Evolutionary conservation across 2,329 filamentous ascomycete genomes (phyloP).

Genomic region (Chalaropsis ovoidea): DNA sequence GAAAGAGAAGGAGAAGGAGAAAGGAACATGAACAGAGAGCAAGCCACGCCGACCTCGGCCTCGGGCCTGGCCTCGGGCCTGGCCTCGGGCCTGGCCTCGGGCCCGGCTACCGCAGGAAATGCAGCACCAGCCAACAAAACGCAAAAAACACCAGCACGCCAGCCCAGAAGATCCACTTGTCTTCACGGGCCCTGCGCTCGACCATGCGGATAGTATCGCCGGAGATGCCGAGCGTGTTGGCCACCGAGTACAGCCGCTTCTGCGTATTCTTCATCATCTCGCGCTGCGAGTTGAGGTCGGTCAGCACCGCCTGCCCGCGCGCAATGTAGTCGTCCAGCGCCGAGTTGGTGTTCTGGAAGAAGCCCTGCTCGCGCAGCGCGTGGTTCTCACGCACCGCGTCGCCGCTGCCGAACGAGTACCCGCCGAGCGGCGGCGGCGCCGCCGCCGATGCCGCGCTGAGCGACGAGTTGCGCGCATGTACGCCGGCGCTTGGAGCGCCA

Average conservation of each 20-base stretch:
- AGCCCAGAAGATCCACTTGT: conserved; percentile 95
- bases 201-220: conserved; percentile 97
- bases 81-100: too few relatives aligned
- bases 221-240: conserved; percentile 84
- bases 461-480: conserved; percentile 17
- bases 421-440: conserved; percentile 19
- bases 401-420: conserved; percentile 40
- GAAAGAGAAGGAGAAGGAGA: conserved; percentile 23
- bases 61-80: too few relatives aligned
- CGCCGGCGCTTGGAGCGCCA: not conserved
- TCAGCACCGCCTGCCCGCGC: conserved; percentile 77
- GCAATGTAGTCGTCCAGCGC: conserved; percentile 93
- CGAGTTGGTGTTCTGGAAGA: conserved; percentile 69
- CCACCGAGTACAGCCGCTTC: conserved; percentile 78
- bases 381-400: conserved; percentile 67
- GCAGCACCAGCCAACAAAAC: conserved; percentile 86
- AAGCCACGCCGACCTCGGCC: not conserved
- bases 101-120: conserved; percentile 57
- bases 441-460: conserved; percentile 6
- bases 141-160: conserved; percentile 77
- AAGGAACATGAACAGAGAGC: conserved; percentile 19
- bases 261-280: conserved; percentile 95
- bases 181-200: conserved; percentile 79
- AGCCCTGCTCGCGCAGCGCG: conserved; percentile 78
- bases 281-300: conserved; percentile 77